These are phyloP conservation scores for Picea sitchensis DNA, from an alignment of 75 land plant genomes.

Conservation along the genomic window DNA sequence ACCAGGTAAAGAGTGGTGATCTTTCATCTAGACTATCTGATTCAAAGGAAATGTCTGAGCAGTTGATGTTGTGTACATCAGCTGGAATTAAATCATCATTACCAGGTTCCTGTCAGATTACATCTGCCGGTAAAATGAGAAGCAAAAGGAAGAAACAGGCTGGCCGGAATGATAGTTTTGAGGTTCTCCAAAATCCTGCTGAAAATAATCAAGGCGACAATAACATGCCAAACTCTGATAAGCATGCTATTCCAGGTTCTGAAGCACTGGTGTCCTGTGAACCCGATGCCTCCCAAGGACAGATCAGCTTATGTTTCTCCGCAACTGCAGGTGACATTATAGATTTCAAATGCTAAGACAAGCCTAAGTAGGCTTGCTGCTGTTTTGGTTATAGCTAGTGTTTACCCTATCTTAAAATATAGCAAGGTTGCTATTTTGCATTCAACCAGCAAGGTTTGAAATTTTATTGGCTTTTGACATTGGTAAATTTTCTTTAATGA, in stretches of 20 bases:
- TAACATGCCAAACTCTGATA: background rate
- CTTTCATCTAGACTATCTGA: background rate
- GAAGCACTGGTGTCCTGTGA: background rate
- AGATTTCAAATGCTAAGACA: background rate
- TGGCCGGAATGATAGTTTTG: background rate
- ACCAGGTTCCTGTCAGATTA: background rate
- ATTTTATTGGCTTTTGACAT: background rate
- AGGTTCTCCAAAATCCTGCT: slow-evolving; percentile 3
- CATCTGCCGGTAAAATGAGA: slow-evolving; percentile 3
- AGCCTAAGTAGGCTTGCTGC: background rate
- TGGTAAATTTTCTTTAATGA: background rate
- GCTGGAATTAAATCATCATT: background rate
- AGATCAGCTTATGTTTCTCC: background rate
- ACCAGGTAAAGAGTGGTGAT: background rate
- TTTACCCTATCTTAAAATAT: background rate
- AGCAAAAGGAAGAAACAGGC: slow-evolving; percentile 2
- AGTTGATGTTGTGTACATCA: background rate
- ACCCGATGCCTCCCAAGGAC: background rate
- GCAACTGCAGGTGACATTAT: background rate
- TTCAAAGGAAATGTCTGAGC: background rate
- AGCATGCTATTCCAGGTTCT: background rate
- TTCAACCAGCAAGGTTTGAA: background rate
- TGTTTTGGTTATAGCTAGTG: background rate
- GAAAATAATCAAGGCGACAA: background rate
- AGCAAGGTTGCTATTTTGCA: background rate